phyloP scores from a whole-genome alignment of 495 filamentous ascomycete species.

The Pyrenopolyporus hunteri region DNA sequence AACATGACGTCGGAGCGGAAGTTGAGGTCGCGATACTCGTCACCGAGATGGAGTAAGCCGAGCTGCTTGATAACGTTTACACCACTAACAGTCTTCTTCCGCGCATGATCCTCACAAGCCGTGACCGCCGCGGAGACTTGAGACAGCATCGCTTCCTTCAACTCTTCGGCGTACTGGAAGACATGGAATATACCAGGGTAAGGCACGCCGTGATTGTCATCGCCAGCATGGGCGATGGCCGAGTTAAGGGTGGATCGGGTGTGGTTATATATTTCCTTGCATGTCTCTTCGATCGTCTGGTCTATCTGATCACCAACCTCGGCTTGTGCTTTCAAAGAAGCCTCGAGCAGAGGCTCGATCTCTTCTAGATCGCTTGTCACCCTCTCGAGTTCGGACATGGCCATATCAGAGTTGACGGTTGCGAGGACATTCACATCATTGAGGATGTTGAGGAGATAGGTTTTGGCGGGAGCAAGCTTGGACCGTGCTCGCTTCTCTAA shows the following conservation, averaged over 20 bases:
- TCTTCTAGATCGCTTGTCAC: conserved; percentile 80
- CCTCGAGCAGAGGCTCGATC: conserved; percentile 82
- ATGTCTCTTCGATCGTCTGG: conserved; percentile 80
- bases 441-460: conserved; percentile 93
- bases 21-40: conserved; percentile 79
- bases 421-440: conserved; percentile 83
- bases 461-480: conserved; percentile 94
- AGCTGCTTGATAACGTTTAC: conserved; percentile 86
- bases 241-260: conserved; percentile 73
- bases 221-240: conserved; percentile 76
- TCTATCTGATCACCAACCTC: conserved; percentile 84
- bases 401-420: conserved; percentile 84
- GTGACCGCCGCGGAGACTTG: conserved; percentile 80
- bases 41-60: conserved; percentile 85
- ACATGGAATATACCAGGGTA: conserved; percentile 86
- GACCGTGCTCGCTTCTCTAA: conserved; percentile 94
- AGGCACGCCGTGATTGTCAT: conserved; percentile 75
- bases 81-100: conserved; percentile 76
- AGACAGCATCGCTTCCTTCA: conserved; percentile 89
- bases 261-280: conserved; percentile 80
- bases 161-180: conserved; percentile 91
- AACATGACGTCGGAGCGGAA: conserved; percentile 96
- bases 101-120: conserved; percentile 82
- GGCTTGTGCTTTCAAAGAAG: conserved; percentile 79
- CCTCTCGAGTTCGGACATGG: conserved; percentile 82